Evolutionary conservation across 179 eudicot species (phyloP).

Genomic region (Amaranthus tricolor): DNA sequence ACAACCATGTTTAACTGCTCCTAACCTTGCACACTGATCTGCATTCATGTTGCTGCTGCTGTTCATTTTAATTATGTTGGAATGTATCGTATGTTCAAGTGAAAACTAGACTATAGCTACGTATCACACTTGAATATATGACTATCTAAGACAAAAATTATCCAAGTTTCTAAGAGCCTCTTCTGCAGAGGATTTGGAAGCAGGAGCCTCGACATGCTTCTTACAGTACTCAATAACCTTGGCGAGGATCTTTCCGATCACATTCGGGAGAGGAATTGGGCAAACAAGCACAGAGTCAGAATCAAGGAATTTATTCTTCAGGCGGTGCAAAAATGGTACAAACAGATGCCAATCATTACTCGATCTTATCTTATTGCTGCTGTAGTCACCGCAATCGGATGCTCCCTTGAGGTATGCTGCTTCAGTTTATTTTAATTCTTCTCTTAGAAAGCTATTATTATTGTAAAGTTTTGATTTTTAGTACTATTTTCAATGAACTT

Average conservation of each 20-base stretch:
- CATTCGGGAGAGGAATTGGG: conserved; percentile 63
- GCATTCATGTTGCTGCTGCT: too few relatives aligned
- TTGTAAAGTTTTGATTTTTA: not conserved
- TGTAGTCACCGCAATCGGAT: conserved; percentile 74
- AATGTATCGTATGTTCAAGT: too few relatives aligned
- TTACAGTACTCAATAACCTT: conserved; percentile 66
- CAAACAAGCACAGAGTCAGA: not conserved
- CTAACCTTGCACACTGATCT: too few relatives aligned
- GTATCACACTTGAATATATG: too few relatives aligned
- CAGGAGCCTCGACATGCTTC: conserved; percentile 40
- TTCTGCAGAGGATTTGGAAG: conserved; percentile 27
- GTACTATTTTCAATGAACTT: conserved; percentile 7
- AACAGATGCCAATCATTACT: conserved; percentile 94
- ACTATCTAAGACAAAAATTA: too few relatives aligned
- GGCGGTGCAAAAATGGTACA: conserved; percentile 97
- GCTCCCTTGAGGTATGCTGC: conserved; percentile 74
- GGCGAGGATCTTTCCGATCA: conserved; percentile 41
- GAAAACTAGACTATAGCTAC: too few relatives aligned
- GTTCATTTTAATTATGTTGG: too few relatives aligned
- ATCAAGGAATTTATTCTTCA: conserved; percentile 34
- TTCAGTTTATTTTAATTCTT: not conserved
- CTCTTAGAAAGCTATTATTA: not conserved
- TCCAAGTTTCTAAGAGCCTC: too few relatives aligned
- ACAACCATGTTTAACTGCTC: too few relatives aligned
- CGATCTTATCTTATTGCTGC: conserved; percentile 98